Conservation (phyloP, 371 early-diverging fungal genomes). For the Rhizomucor pusillus region DNA sequence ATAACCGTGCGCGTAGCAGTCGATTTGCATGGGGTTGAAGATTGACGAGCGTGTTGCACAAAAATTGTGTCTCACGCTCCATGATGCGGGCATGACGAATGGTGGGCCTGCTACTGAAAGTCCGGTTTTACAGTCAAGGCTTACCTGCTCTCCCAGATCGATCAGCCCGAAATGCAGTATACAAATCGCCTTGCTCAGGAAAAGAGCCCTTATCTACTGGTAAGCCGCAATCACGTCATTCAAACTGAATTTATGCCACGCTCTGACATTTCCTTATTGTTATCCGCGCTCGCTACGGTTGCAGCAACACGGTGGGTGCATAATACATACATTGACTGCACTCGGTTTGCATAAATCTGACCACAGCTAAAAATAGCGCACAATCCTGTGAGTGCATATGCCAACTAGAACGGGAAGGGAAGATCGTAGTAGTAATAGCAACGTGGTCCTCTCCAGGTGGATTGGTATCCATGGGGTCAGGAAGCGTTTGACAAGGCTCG, state of each 20-base stretch:
- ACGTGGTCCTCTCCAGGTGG: conserved; percentile 34
- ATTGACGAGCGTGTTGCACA: no score
- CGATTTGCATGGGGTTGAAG: no score
- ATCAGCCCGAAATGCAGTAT: conserved; percentile 6
- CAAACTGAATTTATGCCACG: neutral
- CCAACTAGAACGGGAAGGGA: conserved; percentile 1
- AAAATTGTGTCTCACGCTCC: no score
- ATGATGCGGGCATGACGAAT: no score
- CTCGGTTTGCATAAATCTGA: neutral
- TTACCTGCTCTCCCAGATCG: no score
- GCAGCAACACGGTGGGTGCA: conserved; percentile 47
- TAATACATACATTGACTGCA: neutral
- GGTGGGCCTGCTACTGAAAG: no score
- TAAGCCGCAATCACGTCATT: conserved; percentile 12
- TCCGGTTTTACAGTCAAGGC: no score
- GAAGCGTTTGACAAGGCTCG: conserved; percentile 60
- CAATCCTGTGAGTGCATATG: conserved; percentile 37
- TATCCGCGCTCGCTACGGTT: neutral
- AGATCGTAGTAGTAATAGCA: neutral
- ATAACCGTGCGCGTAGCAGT: no score
- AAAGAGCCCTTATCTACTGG: conserved; percentile 63
- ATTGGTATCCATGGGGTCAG: conserved; percentile 75
- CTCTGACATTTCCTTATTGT: neutral
- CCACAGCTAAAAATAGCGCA: conserved; percentile 25
- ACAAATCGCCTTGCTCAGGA: conserved; percentile 57